These are phyloP conservation scores for Myrica gale DNA, from an alignment of 306 rosid genomes.

Conservation along the genomic window DNA sequence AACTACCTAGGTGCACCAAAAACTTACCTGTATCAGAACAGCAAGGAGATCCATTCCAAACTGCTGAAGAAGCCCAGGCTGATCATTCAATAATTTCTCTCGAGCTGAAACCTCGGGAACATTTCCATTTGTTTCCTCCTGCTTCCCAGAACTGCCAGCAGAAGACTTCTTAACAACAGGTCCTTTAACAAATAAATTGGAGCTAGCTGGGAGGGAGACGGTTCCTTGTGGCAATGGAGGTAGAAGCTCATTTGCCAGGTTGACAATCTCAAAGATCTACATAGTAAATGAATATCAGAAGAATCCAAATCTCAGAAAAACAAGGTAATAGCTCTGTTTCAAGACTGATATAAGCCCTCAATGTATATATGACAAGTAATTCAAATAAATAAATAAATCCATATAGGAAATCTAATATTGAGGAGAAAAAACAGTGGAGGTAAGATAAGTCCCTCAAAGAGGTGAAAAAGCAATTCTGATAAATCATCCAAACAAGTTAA, in stretches of 20 bases:
- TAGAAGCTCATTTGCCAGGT: conserved; percentile 92
- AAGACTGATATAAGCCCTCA: neutral
- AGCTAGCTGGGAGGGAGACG: conserved; percentile 70
- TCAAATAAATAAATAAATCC: neutral
- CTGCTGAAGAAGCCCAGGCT: conserved; percentile 87
- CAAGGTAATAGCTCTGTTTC: neutral
- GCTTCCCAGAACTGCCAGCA: conserved; percentile 69
- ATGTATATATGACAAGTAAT: neutral
- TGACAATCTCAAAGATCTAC: conserved; percentile 95
- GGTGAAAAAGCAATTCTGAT: neutral
- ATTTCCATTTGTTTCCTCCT: conserved; percentile 69
- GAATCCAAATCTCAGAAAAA: neutral
- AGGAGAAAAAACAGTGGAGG: neutral
- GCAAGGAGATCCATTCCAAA: conserved; percentile 96
- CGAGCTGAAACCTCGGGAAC: conserved; percentile 75
- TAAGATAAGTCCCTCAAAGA: neutral
- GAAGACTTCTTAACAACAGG: conserved; percentile 62
- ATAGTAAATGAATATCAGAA: conserved; percentile 12
- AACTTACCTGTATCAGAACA: conserved; percentile 72
- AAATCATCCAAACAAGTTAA: neutral
- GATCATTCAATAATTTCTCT: conserved; percentile 86
- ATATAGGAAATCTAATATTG: neutral
- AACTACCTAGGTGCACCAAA: conserved; percentile 19
- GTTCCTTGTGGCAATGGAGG: conserved; percentile 96
- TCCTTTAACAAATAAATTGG: conserved; percentile 72